A percentile compares a stretch with the other conserved stretches of the same genome.
Conservation (phyloP, 805 yeast genomes). For the Saccharomycopsis guyanensis region DNA sequence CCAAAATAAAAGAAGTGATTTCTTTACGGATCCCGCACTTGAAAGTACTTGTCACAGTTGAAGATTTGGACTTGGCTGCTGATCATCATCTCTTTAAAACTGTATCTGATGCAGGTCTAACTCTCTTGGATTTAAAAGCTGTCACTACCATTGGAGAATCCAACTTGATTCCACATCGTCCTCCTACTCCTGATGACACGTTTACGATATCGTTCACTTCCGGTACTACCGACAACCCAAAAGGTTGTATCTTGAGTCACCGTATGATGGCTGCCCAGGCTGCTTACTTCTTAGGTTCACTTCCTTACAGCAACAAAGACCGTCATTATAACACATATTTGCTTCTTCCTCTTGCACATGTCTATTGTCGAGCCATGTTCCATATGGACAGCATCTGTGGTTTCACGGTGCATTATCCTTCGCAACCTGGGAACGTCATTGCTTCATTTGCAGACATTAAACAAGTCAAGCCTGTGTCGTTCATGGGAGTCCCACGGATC, state of each 20-base stretch:
- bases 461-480: slow-evolving; percentile 28
- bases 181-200: not conserved
- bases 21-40: not conserved
- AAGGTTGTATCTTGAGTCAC: not conserved
- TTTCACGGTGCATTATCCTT: not conserved
- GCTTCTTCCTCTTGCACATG: not conserved
- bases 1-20: slow-evolving; percentile 26
- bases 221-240: slow-evolving; percentile 1
- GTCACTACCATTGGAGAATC: slow-evolving; percentile 1
- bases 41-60: slow-evolving; percentile 1
- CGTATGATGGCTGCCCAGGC: not conserved
- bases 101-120: not conserved
- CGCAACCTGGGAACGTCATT: slow-evolving; percentile 19
- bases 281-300: not conserved
- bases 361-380: not conserved
- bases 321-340: not conserved
- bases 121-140: not conserved
- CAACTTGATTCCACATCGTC: not conserved
- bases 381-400: not conserved
- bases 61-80: slow-evolving; percentile 1
- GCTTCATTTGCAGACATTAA: slow-evolving; percentile 34
- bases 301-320: not conserved
- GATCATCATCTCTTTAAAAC: not conserved
- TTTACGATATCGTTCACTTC: slow-evolving; percentile 6
- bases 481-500: slow-evolving; percentile 62